A percentile compares a stretch with the other conserved stretches of the same genome.
These are phyloP conservation scores for Parietaria judaica DNA, from an alignment of 306 rosid species.

Conservation along the genomic window DNA sequence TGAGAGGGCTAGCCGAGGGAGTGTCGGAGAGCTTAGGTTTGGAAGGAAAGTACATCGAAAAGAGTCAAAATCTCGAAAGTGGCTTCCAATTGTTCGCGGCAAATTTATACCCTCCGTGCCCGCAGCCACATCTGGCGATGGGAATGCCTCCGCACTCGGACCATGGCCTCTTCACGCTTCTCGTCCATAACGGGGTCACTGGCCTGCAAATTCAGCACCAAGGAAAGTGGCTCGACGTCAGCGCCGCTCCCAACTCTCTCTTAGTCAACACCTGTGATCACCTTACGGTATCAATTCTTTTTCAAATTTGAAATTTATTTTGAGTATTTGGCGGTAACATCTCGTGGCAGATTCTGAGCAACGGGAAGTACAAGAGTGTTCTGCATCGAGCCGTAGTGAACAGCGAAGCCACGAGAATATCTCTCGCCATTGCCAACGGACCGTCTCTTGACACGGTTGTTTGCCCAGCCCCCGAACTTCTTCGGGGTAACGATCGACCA, in stretches of 20 bases:
- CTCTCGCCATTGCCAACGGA: constrained; percentile 10
- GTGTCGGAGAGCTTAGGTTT: constrained; percentile 49
- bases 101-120: constrained; percentile 63
- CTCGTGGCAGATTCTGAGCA: constrained; percentile 20
- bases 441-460: constrained; percentile 23
- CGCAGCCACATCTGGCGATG: constrained; percentile 56
- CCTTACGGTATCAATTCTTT: constrained; percentile 34
- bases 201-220: constrained; percentile 60
- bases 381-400: constrained; percentile 22
- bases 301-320: too few relatives aligned
- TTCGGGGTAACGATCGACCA: constrained; percentile 6
- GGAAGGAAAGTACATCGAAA: constrained; percentile 18
- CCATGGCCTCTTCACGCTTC: constrained; percentile 46
- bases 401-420: constrained; percentile 17
- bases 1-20: constrained; percentile 37
- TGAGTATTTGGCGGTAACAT: too few relatives aligned
- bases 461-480: constrained; percentile 18
- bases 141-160: constrained; percentile 75
- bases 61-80: constrained; percentile 28
- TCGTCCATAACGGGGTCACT: constrained; percentile 43
- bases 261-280: constrained; percentile 50
- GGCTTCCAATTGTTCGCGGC: constrained; percentile 35
- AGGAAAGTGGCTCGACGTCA: constrained; percentile 51
- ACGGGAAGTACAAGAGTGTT: constrained; percentile 25
- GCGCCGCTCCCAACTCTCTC: constrained; percentile 37